Evolutionary conservation across 2,329 filamentous ascomycete species (phyloP), one percentile per base, ranked within the genome.

Genomic region (Pestalotiopsis sp.): DNA sequence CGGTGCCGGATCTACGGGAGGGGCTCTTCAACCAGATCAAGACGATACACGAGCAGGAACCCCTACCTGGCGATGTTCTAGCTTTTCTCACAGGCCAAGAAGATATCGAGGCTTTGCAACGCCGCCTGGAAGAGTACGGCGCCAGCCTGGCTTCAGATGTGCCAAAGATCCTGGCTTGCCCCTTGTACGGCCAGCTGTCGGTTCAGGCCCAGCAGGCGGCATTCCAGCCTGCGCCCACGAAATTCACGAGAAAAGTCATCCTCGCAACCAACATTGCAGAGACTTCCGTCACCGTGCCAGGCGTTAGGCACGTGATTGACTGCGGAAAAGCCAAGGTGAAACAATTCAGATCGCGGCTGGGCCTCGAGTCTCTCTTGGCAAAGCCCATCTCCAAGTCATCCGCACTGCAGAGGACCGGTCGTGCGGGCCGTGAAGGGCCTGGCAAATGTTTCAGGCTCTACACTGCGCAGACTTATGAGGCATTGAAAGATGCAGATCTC

Each of bases 241-340:
- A 86, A n/a, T 87, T 86, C 68, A 97, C 93, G 0, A 88, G 96
- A 58, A 98, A 98, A 77, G 87, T 98, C 13, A 94, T 99, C 0
- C 84, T 99, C 0, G 92, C 95, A 0, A 99, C 96, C 14, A 99
- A 99, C 76, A 98, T 99, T 75, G 96, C 96, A n/a, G 96, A 99
- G 79, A 98, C 96, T 0, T 98, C 96, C 1, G 93, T 99, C 69
- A 99, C 96, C 0, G 95, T 99, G 0, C 92, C 95, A 0, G 96
- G 96, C 2, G 94, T 99, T 6, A 90, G 93, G 4, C 96, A 92
- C 74, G 95, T 99, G 11, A 87, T 99, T 23, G 96, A 99, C 77
- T 93, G 93, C 67, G 96, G 96, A 60, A 98, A 98, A 76, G 93
- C 93, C 9, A 99, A 99, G 78, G 88, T 97, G 72, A 98, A 98